Base-by-base conservation (phyloP, 441 rosid genomes). In the Iberis amara region DNA sequence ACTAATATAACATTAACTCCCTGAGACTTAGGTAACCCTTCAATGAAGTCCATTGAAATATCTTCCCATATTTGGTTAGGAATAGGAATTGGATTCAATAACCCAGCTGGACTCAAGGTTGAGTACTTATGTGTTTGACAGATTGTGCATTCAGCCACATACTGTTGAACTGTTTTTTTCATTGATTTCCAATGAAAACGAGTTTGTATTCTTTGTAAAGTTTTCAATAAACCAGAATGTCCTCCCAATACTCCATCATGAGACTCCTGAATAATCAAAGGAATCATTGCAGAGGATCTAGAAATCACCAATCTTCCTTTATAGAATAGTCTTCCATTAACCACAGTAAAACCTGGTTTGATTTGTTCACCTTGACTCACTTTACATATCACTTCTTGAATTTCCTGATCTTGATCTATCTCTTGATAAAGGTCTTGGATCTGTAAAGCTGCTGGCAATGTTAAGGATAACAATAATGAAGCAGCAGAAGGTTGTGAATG, bases 281-380 rank as follows among this genome's bases (percentile, higher is more conserved):
- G 23, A 13, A 13, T 13, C 8, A 6, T 1, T 0, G 0, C 2
- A 0, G 43, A 39, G 0, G 6, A 3, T 1, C 1, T 0, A 0
- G 23, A 5, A n/a, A n/a, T n/a, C n/a, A n/a, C n/a, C n/a, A n/a
- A n/a, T n/a, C n/a, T n/a, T n/a, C n/a, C n/a, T n/a, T n/a, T n/a
- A n/a, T n/a, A n/a, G n/a, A n/a, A n/a, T n/a, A n/a, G n/a, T n/a
- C n/a, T n/a, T n/a, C n/a, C n/a, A n/a, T n/a, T n/a, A n/a, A n/a
- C n/a, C n/a, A n/a, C n/a, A n/a, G n/a, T n/a, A n/a, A n/a, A n/a
- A n/a, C n/a, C n/a, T n/a, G n/a, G n/a, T n/a, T n/a, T n/a, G n/a
- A n/a, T n/a, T n/a, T n/a, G n/a, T n/a, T n/a, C n/a, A n/a, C n/a
- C n/a, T n/a, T n/a, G n/a, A n/a, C n/a, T n/a, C n/a, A n/a, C n/a